Percentiles rank a stretch among this genome's conserved stretches.
phyloP scores from a whole-genome alignment of 805 yeast genomes.

The Barnettozyma sp. region DNA sequence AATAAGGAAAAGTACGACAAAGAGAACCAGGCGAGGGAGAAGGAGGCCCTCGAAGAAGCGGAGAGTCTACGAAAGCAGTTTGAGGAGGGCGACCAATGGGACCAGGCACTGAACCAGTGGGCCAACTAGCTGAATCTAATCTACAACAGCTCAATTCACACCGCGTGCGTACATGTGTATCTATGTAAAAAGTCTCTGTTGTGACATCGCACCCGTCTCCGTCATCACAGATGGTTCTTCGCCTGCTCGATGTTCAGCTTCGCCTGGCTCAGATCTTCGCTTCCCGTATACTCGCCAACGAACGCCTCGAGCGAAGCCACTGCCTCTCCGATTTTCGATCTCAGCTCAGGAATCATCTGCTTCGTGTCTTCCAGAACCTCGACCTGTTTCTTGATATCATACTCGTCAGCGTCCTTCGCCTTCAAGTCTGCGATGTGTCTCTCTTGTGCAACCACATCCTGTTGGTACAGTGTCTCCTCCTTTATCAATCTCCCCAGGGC shows the following conservation, averaged over 20 bases:
- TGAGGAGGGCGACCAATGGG: conserved; percentile 68
- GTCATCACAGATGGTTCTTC: conserved; percentile 12
- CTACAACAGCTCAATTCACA: background rate
- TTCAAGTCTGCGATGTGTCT: conserved; percentile 41
- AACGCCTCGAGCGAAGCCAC: conserved; percentile 33
- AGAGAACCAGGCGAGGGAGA: conserved; percentile 42
- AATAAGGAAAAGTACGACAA: conserved; percentile 72
- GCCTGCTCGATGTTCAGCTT: conserved; percentile 24
- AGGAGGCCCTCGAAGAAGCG: conserved; percentile 35
- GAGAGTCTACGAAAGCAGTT: conserved; percentile 36
- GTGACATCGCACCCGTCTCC: background rate
- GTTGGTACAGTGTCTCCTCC: conserved; percentile 54
- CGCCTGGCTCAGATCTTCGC: conserved; percentile 27
- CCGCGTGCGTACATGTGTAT: background rate
- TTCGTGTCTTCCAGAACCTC: conserved; percentile 50
- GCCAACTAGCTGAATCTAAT: conserved; percentile 27
- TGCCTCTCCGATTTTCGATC: conserved; percentile 35
- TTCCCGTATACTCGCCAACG: conserved; percentile 31
- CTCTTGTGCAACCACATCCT: conserved; percentile 52
- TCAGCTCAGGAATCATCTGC: conserved; percentile 43
- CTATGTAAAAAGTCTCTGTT: background rate
- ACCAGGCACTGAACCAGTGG: conserved; percentile 53
- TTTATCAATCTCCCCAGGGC: conserved; percentile 64
- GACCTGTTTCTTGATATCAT: conserved; percentile 52
- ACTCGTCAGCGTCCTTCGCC: conserved; percentile 45